phyloP scores from a whole-genome alignment of 2,329 filamentous ascomycete genomes.

The Chalaropsis ovoidea region DNA sequence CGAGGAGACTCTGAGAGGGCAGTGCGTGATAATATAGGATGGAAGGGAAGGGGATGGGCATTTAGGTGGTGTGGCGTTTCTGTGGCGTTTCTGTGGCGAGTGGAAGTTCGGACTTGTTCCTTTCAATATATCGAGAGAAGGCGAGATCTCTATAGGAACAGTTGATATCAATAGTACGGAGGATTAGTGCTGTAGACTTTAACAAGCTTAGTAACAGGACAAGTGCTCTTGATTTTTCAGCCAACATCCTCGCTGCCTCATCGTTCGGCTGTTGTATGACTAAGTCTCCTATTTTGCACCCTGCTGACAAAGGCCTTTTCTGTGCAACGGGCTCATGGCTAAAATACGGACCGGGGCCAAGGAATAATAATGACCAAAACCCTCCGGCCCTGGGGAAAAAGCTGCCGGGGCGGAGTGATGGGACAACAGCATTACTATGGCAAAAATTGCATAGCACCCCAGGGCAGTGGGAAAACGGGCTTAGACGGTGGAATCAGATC shows the following conservation, averaged over 20 bases:
- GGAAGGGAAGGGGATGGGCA: background rate
- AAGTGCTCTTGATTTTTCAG: background rate
- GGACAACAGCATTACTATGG: no score
- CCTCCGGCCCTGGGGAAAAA: background rate
- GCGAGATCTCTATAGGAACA: background rate
- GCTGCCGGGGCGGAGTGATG: background rate
- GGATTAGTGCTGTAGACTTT: background rate
- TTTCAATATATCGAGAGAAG: background rate
- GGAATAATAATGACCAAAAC: background rate
- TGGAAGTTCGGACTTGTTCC: background rate
- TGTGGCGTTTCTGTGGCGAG: background rate
- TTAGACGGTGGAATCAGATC: no score
- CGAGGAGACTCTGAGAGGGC: no score
- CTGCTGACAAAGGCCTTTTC: background rate
- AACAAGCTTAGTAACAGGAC: no score
- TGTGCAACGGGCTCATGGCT: background rate
- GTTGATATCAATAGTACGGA: no score
- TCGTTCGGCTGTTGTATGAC: no score
- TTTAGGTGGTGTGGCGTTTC: background rate
- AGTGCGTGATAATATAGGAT: background rate
- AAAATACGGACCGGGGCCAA: background rate
- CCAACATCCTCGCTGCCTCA: background rate
- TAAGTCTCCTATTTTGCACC: no score
- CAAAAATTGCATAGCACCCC: no score
- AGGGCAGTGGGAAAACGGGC: no score